phyloP scores from a whole-genome alignment of 805 yeast genomes.

The Myxozyma udenii region DNA sequence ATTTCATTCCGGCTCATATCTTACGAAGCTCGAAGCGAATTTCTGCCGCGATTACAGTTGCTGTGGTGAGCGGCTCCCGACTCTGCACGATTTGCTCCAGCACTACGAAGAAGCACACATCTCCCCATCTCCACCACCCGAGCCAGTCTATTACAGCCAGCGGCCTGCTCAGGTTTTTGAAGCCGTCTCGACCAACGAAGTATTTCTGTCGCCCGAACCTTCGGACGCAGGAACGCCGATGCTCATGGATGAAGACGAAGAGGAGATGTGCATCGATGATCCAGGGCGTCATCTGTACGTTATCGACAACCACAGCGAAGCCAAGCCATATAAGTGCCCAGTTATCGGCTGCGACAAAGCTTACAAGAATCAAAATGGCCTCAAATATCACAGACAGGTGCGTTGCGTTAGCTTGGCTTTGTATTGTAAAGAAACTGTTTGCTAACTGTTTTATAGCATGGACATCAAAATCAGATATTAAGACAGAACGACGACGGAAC shows the following conservation, averaged over 20 bases:
- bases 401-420: background rate
- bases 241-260: conserved; percentile 50
- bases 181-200: conserved; percentile 90
- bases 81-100: conserved; percentile 85
- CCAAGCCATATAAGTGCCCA: conserved; percentile 95
- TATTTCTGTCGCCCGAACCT: conserved; percentile 56
- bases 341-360: conserved; percentile 98
- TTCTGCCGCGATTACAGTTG: conserved; percentile 96
- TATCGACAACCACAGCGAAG: conserved; percentile 76
- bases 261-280: conserved; percentile 85
- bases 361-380: conserved; percentile 94
- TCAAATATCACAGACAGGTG: conserved; percentile 77
- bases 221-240: conserved; percentile 37
- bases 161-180: conserved; percentile 60
- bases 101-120: conserved; percentile 98
- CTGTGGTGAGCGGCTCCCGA: conserved; percentile 89
- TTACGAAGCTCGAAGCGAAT: conserved; percentile 91
- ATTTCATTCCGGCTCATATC: conserved; percentile 64
- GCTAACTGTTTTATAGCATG: conserved; percentile 43
- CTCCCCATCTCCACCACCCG: conserved; percentile 52
- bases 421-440: background rate
- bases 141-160: conserved; percentile 32
- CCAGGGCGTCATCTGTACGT: conserved; percentile 94
- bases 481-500: conserved; percentile 92
- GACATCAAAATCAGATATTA: conserved; percentile 92